Evolutionary conservation across 805 yeast genomes (phyloP), one percentile per base, ranked within the genome.

Genomic region (Jamesozyma rosinii): DNA sequence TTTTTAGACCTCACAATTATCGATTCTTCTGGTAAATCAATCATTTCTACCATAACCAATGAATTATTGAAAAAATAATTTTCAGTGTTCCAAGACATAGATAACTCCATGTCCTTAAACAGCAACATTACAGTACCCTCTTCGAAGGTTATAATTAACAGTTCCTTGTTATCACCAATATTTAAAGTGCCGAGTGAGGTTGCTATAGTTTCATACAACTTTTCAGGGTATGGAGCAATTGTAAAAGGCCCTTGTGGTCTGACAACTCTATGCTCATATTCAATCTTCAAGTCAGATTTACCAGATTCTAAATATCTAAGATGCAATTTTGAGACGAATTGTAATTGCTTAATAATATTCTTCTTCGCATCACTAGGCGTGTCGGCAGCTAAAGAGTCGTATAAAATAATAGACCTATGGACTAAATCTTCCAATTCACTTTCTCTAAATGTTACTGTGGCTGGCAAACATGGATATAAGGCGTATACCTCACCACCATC

Each of bases 391-490:
- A 55, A 41, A 14, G 49, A 37, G 36, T 58, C 50, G 47, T 54
- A 52, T 45, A 51, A 45, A 17, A 61, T 52, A 15, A 58, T 43
- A 1, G 61, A 54, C 19, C 54, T 52, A 30, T 63, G 52, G 21
- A 64, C 44, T 13, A 58, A 43, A 0, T 47, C 43, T 1, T 66
- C 62, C 22, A 77, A 50, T 21, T 65, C 58, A 1, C 57, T 46
- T 26, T 41, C 26, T 5, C 36, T 21, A 10, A 54, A 22, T 5
- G 35, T 24, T 6, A 55, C 24, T 9, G 31, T 36, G 8, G 49
- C 33, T 0, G 89, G 86, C 18, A 75, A 52, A 55, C 79, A 80
- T n/a, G 92, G 92, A 48, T 72, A 76, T 3, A 83, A 61, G 1
- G 73, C 65, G 52, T 71, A 80, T 1, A 83, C 46, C 48, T 82